Evolutionary conservation across 306 rosid species (phyloP).

Genomic region (Acmispon strigosus): DNA sequence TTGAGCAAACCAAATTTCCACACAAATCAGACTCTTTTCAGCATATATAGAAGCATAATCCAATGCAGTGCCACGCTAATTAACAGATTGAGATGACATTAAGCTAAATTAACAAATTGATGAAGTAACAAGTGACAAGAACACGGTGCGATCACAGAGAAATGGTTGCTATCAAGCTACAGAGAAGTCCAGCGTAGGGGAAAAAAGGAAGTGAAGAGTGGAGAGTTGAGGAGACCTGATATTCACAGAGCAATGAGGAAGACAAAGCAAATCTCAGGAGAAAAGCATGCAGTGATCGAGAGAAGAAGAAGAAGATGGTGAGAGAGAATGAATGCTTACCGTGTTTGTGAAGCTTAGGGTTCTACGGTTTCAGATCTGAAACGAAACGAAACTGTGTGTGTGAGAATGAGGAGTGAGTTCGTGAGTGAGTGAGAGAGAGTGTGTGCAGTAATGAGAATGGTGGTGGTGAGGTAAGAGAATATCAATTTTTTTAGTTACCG

Average conservation of each 20-base stretch:
- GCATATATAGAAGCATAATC: neutral
- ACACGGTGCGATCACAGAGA: neutral
- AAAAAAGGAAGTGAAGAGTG: neutral
- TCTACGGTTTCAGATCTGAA: slow-evolving; percentile 23
- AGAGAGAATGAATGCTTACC: slow-evolving; percentile 1
- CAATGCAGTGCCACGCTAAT: neutral
- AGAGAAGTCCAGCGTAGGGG: neutral
- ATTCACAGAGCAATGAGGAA: neutral
- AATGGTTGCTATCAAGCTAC: neutral
- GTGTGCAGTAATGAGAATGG: neutral
- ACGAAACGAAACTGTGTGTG: neutral
- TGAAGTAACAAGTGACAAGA: neutral
- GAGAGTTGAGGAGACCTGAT: neutral
- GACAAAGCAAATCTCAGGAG: slow-evolving; percentile 1
- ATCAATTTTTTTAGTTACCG: no score
- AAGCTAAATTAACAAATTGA: neutral
- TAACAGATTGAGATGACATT: neutral
- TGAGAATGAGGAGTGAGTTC: no score
- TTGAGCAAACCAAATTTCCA: neutral
- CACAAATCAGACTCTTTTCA: neutral
- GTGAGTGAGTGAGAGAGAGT: no score
- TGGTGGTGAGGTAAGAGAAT: neutral
- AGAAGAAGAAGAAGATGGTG: neutral
- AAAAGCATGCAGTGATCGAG: no score
- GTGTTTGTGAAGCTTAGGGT: slow-evolving; percentile 6